These are phyloP conservation scores for Sporothrix luriei DNA, from an alignment of 2,329 filamentous ascomycete species.

Conservation along the genomic window DNA sequence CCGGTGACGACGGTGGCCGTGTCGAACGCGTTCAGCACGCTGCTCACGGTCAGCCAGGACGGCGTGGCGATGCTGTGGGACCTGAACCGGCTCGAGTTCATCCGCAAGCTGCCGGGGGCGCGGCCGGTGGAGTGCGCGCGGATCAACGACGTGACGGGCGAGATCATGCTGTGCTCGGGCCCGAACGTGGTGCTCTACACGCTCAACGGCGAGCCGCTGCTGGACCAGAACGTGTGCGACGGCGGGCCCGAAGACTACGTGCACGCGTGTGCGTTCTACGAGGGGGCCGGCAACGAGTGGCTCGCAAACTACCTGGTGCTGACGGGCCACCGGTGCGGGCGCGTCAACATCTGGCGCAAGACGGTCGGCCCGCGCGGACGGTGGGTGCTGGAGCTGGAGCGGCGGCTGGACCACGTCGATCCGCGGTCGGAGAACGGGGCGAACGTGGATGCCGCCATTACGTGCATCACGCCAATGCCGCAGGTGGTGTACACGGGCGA, in stretches of 20 bases:
- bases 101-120: constrained; percentile 66
- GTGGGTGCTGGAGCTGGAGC: constrained; percentile 78
- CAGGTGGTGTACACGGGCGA: constrained; percentile 89
- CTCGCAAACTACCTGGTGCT: constrained; percentile 83
- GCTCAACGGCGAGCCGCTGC: constrained; percentile 79
- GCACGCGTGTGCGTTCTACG: constrained; percentile 85
- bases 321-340: constrained; percentile 80
- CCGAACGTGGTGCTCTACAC: constrained; percentile 77
- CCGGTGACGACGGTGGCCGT: constrained; percentile 81
- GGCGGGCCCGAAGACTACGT: constrained; percentile 70
- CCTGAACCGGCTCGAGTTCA: constrained; percentile 84
- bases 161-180: constrained; percentile 82
- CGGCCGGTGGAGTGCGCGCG: constrained; percentile 70
- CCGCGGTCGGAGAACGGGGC: constrained; percentile 61
- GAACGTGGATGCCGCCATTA: constrained; percentile 71
- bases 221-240: constrained; percentile 77
- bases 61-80: constrained; percentile 88
- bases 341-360: constrained; percentile 76
- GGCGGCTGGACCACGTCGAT: constrained; percentile 80
- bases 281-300: constrained; percentile 89
- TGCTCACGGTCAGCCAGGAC: constrained; percentile 80
- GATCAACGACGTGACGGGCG: constrained; percentile 88
- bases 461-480: constrained; percentile 81
- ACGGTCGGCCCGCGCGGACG: constrained; percentile 55
- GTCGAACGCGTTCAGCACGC: constrained; percentile 83